Conservation (phyloP, 352 stramenopile species). For the Phytophthora kernoviae region DNA sequence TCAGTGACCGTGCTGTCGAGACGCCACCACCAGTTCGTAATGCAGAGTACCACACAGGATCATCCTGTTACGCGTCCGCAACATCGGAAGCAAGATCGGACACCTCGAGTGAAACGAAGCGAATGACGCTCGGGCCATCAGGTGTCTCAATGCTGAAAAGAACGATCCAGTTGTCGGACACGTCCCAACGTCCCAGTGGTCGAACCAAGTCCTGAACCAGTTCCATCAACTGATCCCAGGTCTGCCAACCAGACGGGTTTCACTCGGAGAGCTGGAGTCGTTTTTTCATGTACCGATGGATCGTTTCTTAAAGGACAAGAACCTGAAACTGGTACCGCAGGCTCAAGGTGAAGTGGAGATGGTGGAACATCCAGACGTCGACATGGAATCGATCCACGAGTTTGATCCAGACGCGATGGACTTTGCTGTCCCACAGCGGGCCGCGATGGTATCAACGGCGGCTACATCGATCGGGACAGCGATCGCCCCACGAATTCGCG, state of each 20-base stretch:
- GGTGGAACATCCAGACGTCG: not conserved
- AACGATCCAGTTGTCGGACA: not conserved
- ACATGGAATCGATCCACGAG: not conserved
- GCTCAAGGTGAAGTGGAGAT: not conserved
- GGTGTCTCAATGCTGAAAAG: not conserved
- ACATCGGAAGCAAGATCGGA: too few species aligned
- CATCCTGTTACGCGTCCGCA: not conserved
- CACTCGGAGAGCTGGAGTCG: not conserved
- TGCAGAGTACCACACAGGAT: not conserved
- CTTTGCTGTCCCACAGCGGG: not conserved
- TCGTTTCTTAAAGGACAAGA: not conserved
- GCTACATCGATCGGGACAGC: too few species aligned
- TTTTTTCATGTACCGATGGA: not conserved
- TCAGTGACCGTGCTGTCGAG: not conserved
- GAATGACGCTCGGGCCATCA: not conserved
- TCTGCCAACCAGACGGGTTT: not conserved
- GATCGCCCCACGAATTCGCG: not conserved
- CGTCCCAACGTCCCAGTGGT: not conserved
- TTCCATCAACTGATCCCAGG: not conserved
- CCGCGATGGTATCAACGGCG: not conserved
- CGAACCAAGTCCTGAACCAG: not conserved
- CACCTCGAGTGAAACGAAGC: not conserved
- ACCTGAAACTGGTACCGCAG: not conserved
- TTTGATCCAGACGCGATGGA: not conserved
- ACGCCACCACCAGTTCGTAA: not conserved